Evolutionary conservation across 2,329 filamentous ascomycete species (phyloP).

Genomic region (Diaporthe amygdali): DNA sequence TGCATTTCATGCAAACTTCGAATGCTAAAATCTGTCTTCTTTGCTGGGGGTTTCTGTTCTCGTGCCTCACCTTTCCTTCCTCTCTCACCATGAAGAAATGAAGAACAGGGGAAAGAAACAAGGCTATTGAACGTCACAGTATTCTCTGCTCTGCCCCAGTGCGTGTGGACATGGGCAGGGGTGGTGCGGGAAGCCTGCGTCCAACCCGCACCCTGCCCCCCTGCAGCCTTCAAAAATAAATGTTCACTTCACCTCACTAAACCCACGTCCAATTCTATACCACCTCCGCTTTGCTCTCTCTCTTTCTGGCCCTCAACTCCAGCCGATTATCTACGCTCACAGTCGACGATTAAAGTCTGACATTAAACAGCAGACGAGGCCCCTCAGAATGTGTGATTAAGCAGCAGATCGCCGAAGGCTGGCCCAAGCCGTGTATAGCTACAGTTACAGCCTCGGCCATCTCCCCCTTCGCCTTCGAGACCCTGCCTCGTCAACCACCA

Average conservation of each 20-base stretch:
- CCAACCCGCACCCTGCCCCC: too few species aligned
- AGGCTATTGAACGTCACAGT: too few species aligned
- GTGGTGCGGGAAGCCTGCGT: not conserved
- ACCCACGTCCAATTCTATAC: too few species aligned
- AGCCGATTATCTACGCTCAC: not conserved
- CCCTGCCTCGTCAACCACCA: not conserved
- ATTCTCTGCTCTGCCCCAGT: not conserved
- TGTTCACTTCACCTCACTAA: not conserved
- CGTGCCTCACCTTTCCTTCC: too few species aligned
- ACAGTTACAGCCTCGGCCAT: not conserved
- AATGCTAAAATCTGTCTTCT: too few species aligned
- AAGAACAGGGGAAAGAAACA: not conserved
- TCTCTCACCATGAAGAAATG: too few species aligned
- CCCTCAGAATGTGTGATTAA: not conserved
- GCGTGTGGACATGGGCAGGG: not conserved
- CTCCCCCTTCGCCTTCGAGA: not conserved
- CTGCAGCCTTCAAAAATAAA: conserved; percentile 11
- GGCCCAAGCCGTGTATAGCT: not conserved
- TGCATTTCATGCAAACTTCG: too few species aligned
- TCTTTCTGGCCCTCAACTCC: not conserved
- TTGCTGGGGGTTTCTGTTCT: too few species aligned
- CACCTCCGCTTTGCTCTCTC: not conserved
- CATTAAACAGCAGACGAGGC: not conserved
- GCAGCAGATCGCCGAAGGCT: not conserved
- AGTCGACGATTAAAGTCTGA: not conserved